These are phyloP conservation scores for Seminavis robusta DNA, from an alignment of 108 stramenopile species.

Conservation along the genomic window DNA sequence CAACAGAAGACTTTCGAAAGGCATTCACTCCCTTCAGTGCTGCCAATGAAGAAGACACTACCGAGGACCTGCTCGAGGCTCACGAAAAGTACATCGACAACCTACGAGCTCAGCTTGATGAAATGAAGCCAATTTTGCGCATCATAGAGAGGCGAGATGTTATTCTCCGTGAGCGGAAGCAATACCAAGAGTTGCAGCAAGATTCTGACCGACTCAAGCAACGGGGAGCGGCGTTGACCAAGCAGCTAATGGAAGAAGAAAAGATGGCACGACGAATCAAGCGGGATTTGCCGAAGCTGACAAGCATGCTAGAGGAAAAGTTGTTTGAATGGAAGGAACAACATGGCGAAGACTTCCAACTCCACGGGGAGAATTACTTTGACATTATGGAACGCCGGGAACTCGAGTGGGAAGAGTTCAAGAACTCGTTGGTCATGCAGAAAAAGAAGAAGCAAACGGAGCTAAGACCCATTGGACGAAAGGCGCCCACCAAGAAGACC, in stretches of 20 bases:
- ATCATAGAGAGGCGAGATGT: slow-evolving; percentile 84
- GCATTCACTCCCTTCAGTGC: slow-evolving; percentile 61
- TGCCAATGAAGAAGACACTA: slow-evolving; percentile 58
- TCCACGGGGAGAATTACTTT: slow-evolving; percentile 60
- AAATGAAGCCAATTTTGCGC: slow-evolving; percentile 84
- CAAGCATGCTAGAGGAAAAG: slow-evolving; percentile 50
- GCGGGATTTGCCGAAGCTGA: slow-evolving; percentile 78
- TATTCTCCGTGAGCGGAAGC: slow-evolving; percentile 68
- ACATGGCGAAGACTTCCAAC: slow-evolving; percentile 67
- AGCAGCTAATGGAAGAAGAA: slow-evolving; percentile 90
- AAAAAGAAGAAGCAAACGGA: slow-evolving; percentile 79
- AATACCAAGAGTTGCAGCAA: slow-evolving; percentile 82
- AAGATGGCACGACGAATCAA: slow-evolving; percentile 88
- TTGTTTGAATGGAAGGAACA: slow-evolving; percentile 64
- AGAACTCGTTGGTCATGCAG: slow-evolving; percentile 60
- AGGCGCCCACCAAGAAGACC: not conserved
- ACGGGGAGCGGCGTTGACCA: slow-evolving; percentile 76
- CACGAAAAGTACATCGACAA: slow-evolving; percentile 74
- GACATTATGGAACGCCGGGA: slow-evolving; percentile 69
- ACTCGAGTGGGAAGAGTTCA: slow-evolving; percentile 76
- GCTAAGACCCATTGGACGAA: not conserved
- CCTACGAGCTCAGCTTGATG: slow-evolving; percentile 61
- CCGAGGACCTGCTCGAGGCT: slow-evolving; percentile 73
- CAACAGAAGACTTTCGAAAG: slow-evolving; percentile 44
- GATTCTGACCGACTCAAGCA: slow-evolving; percentile 86